Conservation (phyloP, 2,329 filamentous ascomycete genomes). For the Diaporthe nobilis region DNA sequence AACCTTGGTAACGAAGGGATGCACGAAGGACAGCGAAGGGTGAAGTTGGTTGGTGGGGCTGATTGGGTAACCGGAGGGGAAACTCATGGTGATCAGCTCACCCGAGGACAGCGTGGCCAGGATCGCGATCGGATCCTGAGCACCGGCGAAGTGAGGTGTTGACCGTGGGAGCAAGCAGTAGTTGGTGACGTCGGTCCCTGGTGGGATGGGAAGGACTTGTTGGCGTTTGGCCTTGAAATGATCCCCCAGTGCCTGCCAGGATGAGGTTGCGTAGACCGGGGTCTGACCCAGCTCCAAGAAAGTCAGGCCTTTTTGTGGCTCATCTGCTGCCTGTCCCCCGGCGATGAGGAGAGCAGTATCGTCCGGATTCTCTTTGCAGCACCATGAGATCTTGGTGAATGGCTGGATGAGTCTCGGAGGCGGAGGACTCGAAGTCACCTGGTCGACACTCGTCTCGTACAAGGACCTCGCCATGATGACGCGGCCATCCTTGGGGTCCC, state of each 20-base stretch:
- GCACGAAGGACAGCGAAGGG: conserved; percentile 87
- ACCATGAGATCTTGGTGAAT: conserved; percentile 88
- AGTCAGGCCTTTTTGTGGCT: conserved; percentile 81
- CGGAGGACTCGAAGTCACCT: conserved; percentile 67
- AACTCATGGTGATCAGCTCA: conserved; percentile 90
- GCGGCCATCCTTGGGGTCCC: conserved; percentile 91
- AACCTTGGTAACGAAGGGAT: conserved; percentile 86
- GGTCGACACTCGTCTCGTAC: conserved; percentile 80
- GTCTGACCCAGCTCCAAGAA: conserved; percentile 92
- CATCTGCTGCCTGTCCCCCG: conserved; percentile 80
- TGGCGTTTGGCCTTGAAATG: conserved; percentile 86
- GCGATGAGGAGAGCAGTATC: conserved; percentile 91
- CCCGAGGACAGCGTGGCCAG: conserved; percentile 86
- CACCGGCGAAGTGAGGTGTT: conserved; percentile 88
- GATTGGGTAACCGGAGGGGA: conserved; percentile 92
- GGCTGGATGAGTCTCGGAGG: conserved; percentile 77
- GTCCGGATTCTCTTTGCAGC: conserved; percentile 92
- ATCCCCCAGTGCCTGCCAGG: conserved; percentile 84
- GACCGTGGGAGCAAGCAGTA: conserved; percentile 86
- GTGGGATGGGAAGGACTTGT: conserved; percentile 80
- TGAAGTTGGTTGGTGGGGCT: conserved; percentile 94
- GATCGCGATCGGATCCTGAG: conserved; percentile 91
- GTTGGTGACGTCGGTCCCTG: conserved; percentile 81
- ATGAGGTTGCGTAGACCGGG: conserved; percentile 90
- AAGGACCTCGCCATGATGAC: conserved; percentile 87